Evolutionary conservation across 73 alveolate species (phyloP), one percentile per base, ranked within the genome.

Genomic region (Paramecium caudatum): DNA sequence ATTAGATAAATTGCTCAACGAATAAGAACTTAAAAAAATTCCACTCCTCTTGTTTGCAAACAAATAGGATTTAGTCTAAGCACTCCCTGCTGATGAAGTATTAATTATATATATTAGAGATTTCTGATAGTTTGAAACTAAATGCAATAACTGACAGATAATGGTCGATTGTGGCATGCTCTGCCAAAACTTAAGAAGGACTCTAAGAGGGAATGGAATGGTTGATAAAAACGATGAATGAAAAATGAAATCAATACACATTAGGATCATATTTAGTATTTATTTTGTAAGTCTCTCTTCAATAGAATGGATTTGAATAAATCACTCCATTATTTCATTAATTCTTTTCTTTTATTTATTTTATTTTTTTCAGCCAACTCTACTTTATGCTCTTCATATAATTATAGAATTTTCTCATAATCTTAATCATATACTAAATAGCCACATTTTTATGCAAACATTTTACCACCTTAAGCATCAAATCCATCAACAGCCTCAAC

Each of bases 121-220:
- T 98, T 88, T 49, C 98, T 39, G 99, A 95, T 33, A 94, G 95
- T 49, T 91, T 98, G 94, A 81, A 94, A 37, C 93, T 98, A 41
- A 94, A 94, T 90, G 82, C 81, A 55, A 98, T 98, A 37, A 88
- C 91, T 87, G 99, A 98, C 88, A 95, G 99, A 93, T 95, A 96
- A 82, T 98, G 99, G 99, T 96, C 98, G 68, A 98, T 98, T 87
- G 95, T 96, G 23, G 99, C 99, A 23, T 96, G 99, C 90, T 95
- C 98, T n/a, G 99, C 99, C 34, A 92, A 94, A 68, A 96, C 96
- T 70, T 87, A 96, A 47, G 99, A 97, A 74, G 99, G 99, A 41
- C 47, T 85, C 47, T 49, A 39, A 63, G 99, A 97, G 91, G 99
- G 99, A 39, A 95, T 97, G 98, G 97, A 95, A 84, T 97, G 99